A percentile compares a stretch with the other conserved stretches of the same genome.
Evolutionary conservation across 306 rosid species (phyloP).

Genomic region (Dalbergia cultrata): DNA sequence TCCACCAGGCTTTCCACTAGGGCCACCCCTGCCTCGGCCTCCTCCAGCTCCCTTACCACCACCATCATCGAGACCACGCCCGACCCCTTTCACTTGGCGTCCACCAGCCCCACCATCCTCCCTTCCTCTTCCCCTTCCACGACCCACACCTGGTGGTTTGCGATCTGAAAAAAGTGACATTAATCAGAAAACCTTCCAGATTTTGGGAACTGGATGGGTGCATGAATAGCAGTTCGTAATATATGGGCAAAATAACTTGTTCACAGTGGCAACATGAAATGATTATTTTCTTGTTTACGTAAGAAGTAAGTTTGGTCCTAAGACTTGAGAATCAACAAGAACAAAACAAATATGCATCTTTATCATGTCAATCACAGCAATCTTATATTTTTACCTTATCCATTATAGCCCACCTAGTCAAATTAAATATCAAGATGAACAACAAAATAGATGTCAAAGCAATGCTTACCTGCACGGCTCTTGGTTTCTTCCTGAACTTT

Average conservation of each 20-base stretch:
- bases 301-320: not conserved
- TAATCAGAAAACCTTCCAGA: constrained; percentile 13
- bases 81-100: constrained; percentile 83
- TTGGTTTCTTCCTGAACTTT: constrained; percentile 99
- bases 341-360: constrained; percentile 1
- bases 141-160: constrained; percentile 97
- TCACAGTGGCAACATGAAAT: not conserved
- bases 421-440: constrained; percentile 34
- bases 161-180: constrained; percentile 66
- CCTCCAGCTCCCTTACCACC: constrained; percentile 78
- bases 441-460: constrained; percentile 8
- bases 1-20: constrained; percentile 83
- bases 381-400: not conserved
- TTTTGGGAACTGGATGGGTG: not conserved
- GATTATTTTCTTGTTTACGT: not conserved
- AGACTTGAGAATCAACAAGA: constrained; percentile 14
- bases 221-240: constrained; percentile 7
- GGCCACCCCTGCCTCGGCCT: constrained; percentile 94
- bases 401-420: not conserved
- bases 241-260: constrained; percentile 16
- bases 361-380: not conserved
- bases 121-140: constrained; percentile 97
- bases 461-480: constrained; percentile 79
- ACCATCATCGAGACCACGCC: constrained; percentile 92
- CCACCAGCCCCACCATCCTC: constrained; percentile 81